A percentile compares a stretch with the other conserved stretches of the same genome.
phyloP scores from a whole-genome alignment of 2,329 filamentous ascomycete species.

The Paecilomyces formosus region DNA sequence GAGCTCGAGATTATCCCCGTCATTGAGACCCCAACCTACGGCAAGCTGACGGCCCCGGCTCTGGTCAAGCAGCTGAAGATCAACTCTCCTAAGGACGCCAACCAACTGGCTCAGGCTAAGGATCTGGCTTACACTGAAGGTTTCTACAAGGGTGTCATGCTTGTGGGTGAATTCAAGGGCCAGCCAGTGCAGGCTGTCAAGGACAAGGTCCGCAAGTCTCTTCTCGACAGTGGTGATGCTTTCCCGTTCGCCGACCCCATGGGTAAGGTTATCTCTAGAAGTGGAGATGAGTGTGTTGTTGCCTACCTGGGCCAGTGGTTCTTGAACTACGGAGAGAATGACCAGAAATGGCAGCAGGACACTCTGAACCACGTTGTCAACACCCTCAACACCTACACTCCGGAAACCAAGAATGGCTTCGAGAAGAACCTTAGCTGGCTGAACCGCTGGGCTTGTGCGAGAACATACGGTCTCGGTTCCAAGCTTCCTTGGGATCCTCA shows the following conservation, averaged over 20 bases:
- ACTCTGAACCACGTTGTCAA: constrained; percentile 67
- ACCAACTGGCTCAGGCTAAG: constrained; percentile 86
- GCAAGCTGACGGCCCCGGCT: constrained; percentile 72
- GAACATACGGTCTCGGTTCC: constrained; percentile 85
- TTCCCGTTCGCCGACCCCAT: constrained; percentile 94
- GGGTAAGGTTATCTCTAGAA: constrained; percentile 78
- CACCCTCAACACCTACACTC: constrained; percentile 70
- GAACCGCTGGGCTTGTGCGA: constrained; percentile 88
- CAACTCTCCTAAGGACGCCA: constrained; percentile 87
- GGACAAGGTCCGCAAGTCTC: constrained; percentile 69
- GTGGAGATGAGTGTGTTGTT: constrained; percentile 87
- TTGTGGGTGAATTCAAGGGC: constrained; percentile 80
- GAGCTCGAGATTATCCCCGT: constrained; percentile 84
- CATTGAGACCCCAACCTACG: constrained; percentile 81
- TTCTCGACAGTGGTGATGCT: constrained; percentile 69
- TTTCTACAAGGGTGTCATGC: constrained; percentile 90
- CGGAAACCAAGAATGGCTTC: constrained; percentile 71
- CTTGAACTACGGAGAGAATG: constrained; percentile 87
- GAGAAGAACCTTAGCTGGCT: constrained; percentile 85
- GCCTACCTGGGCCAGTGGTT: constrained; percentile 97
- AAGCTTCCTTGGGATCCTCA: constrained; percentile 89
- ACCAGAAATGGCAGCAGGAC: constrained; percentile 66
- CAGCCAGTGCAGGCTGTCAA: constrained; percentile 81
- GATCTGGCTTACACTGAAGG: constrained; percentile 95
- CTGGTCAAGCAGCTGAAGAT: constrained; percentile 94